phyloP scores from a whole-genome alignment of 768 basidiomycete species.

The Nevesoporus exiguus region DNA sequence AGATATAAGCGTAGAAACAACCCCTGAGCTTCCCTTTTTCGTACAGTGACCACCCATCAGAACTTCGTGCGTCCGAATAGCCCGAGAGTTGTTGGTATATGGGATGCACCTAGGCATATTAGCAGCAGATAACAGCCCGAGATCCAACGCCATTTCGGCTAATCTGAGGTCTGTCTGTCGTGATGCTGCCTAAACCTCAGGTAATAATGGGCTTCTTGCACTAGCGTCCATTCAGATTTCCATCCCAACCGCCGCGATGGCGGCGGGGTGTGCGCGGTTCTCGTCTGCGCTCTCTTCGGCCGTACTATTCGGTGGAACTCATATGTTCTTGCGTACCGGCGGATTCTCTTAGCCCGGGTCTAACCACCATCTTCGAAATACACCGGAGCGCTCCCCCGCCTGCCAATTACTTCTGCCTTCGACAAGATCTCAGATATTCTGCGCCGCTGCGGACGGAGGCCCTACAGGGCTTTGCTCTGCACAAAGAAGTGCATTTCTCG shows the following conservation, averaged over 20 bases:
- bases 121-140: background rate
- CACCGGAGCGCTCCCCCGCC: conserved; percentile 9
- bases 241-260: conserved; percentile 26
- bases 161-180: conserved; percentile 10
- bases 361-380: conserved; percentile 6
- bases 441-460: conserved; percentile 9
- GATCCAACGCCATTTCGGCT: conserved; percentile 19
- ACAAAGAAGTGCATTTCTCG: conserved; percentile 5
- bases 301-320: conserved; percentile 20
- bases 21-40: conserved; percentile 16
- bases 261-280: conserved; percentile 19
- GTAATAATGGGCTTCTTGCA: conserved; percentile 1
- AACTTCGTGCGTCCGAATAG: background rate
- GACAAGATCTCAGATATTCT: conserved; percentile 13
- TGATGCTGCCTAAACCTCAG: background rate
- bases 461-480: background rate
- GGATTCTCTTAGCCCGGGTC: conserved; percentile 1
- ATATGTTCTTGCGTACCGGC: conserved; percentile 5
- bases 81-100: background rate
- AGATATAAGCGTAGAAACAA: background rate
- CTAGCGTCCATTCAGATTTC: conserved; percentile 14
- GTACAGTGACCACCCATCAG: background rate
- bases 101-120: background rate
- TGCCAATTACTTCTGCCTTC: conserved; percentile 3
- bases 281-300: conserved; percentile 20